Evolutionary conservation across 768 basidiomycete species (phyloP).

Genomic region (Boletus pseudo-olivaceus): DNA sequence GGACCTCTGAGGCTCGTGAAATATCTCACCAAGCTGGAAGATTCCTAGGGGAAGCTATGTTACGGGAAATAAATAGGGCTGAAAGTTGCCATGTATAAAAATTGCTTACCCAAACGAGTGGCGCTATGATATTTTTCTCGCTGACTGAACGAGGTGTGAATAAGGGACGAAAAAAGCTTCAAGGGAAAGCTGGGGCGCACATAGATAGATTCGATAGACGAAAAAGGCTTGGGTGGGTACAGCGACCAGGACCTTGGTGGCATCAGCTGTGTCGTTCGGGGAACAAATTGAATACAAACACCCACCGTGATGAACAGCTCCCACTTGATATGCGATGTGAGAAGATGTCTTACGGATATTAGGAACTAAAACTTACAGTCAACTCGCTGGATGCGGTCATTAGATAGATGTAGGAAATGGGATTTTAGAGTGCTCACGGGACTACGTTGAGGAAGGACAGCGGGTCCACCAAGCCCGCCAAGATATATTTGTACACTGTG

Average conservation of each 20-base stretch:
- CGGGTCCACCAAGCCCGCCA: background rate
- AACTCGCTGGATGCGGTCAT: background rate
- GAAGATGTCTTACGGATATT: too few species aligned
- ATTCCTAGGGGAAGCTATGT: background rate
- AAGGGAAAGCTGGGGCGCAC: background rate
- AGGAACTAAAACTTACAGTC: background rate
- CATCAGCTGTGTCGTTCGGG: too few species aligned
- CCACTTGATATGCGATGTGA: too few species aligned
- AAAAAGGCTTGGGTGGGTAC: too few species aligned
- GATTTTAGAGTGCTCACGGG: background rate
- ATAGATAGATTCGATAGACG: background rate
- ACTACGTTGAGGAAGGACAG: background rate
- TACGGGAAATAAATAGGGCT: background rate
- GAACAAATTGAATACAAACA: too few species aligned
- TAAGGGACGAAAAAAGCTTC: background rate
- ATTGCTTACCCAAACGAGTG: conserved; percentile 2
- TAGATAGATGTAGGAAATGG: background rate
- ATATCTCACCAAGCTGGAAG: conserved; percentile 3
- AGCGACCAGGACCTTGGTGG: too few species aligned
- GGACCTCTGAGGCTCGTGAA: background rate
- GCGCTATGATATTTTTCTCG: background rate
- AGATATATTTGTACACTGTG: conserved; percentile 2
- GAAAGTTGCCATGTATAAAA: background rate
- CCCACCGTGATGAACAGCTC: too few species aligned
- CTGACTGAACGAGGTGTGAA: background rate